phyloP scores from a whole-genome alignment of 306 rosid species.

The Gynostemma pentaphyllum region DNA sequence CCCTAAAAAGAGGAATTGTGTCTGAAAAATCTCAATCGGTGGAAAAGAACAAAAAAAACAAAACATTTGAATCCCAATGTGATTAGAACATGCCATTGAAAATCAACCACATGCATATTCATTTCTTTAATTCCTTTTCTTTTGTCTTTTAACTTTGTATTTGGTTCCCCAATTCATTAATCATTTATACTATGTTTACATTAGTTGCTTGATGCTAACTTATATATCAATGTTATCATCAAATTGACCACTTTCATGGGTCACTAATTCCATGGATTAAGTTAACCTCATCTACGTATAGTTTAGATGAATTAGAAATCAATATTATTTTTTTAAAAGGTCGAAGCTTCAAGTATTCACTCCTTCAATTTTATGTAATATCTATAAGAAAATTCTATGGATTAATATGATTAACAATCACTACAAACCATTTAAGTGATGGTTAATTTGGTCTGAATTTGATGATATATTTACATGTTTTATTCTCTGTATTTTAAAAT shows the following conservation, averaged over 20 bases:
- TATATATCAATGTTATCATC: too few relatives aligned
- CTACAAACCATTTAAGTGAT: too few relatives aligned
- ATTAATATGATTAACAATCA: background rate
- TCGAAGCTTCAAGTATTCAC: too few relatives aligned
- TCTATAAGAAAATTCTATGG: too few relatives aligned
- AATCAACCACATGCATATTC: slow-evolving; percentile 48
- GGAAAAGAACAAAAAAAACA: slow-evolving; percentile 14
- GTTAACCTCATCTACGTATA: too few relatives aligned
- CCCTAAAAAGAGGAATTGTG: slow-evolving; percentile 9
- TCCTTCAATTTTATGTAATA: too few relatives aligned
- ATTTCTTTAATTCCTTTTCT: slow-evolving; percentile 7
- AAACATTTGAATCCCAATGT: slow-evolving; percentile 14
- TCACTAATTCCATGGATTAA: too few relatives aligned
- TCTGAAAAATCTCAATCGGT: slow-evolving; percentile 17
- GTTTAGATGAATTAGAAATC: too few relatives aligned
- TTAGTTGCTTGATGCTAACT: background rate
- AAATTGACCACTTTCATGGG: background rate
- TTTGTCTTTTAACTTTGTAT: slow-evolving; percentile 21
- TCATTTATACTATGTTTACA: slow-evolving; percentile 7
- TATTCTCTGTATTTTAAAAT: too few relatives aligned
- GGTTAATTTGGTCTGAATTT: too few relatives aligned
- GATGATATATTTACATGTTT: too few relatives aligned
- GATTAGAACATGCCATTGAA: slow-evolving; percentile 36
- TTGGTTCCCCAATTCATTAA: slow-evolving; percentile 54
- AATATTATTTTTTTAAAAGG: too few relatives aligned